These are phyloP conservation scores for Corymbia maculata DNA, from an alignment of 345 rosid species.

Conservation along the genomic window DNA sequence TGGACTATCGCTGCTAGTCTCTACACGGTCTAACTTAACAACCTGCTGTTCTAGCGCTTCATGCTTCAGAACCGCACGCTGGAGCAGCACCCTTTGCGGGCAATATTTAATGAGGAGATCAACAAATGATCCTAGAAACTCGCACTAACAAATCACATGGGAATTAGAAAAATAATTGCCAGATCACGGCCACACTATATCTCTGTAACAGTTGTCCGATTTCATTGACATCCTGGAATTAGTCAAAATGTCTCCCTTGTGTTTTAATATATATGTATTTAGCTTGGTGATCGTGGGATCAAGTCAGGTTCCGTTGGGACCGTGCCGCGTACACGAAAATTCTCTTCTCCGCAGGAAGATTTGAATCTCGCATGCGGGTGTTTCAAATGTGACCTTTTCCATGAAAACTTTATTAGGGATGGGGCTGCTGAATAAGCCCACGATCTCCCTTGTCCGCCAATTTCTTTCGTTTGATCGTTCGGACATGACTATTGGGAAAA, in stretches of 20 bases:
- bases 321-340: neutral
- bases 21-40: no score
- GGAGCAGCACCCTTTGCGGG: neutral
- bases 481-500: neutral
- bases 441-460: accelerated
- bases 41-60: no score
- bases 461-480: neutral
- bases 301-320: neutral
- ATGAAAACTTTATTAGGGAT: neutral
- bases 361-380: neutral
- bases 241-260: neutral
- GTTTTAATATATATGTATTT: neutral
- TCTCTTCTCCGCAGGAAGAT: neutral
- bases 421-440: neutral
- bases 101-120: neutral
- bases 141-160: neutral
- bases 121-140: neutral
- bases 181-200: neutral
- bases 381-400: neutral
- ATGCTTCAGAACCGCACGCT: no score
- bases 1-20: no score
- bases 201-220: neutral
- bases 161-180: neutral
- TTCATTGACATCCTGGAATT: neutral
- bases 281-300: neutral